These are phyloP conservation scores for Rutstroemia sp. DNA, from an alignment of 2,329 filamentous ascomycete genomes.

Conservation along the genomic window DNA sequence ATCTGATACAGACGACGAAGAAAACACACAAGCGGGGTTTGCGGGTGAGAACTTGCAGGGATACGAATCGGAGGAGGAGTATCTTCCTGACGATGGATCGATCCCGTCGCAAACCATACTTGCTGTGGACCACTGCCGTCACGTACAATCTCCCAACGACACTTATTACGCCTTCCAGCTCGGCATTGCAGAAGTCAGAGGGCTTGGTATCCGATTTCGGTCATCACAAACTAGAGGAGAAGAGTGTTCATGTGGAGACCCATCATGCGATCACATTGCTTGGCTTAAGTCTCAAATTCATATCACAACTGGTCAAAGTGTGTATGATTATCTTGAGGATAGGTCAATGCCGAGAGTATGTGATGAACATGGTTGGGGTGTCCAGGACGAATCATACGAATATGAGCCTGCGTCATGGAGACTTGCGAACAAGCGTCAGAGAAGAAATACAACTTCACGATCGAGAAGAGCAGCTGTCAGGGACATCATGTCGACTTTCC, in stretches of 20 bases:
- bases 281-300: slow-evolving; percentile 6
- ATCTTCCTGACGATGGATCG: neutral
- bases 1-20: neutral
- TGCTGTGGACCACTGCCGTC: slow-evolving; percentile 18
- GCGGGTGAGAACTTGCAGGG: neutral
- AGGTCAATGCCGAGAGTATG: slow-evolving; percentile 22
- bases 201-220: slow-evolving; percentile 21
- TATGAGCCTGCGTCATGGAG: slow-evolving; percentile 20
- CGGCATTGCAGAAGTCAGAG: slow-evolving; percentile 21
- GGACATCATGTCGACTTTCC: slow-evolving; percentile 26
- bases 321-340: slow-evolving; percentile 20
- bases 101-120: slow-evolving; percentile 18
- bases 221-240: slow-evolving; percentile 12
- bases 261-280: slow-evolving; percentile 17
- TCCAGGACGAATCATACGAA: slow-evolving; percentile 17
- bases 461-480: slow-evolving; percentile 18
- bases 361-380: slow-evolving; percentile 23
- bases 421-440: slow-evolving; percentile 17
- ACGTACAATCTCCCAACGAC: neutral
- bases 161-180: slow-evolving; percentile 26
- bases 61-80: slow-evolving; percentile 2
- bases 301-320: neutral
- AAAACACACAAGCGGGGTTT: neutral
- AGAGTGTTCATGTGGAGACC: slow-evolving; percentile 17
- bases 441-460: neutral